Evolutionary conservation across 495 filamentous ascomycete species (phyloP), one percentile per base, ranked within the genome.

Genomic region (Endocarpon pusillum): DNA sequence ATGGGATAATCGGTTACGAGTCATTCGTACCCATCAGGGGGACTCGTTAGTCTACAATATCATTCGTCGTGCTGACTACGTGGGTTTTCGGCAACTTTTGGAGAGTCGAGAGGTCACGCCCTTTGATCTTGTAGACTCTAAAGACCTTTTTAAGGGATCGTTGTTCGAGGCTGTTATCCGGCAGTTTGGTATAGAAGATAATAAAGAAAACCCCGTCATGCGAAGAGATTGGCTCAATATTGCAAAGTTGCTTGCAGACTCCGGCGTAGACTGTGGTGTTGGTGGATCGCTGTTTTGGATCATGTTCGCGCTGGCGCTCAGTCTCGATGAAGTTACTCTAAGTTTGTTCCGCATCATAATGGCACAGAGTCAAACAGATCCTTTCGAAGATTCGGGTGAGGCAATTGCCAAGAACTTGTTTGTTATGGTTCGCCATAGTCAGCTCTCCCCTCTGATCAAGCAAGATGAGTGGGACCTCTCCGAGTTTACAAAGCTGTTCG

Each of bases 21-120:
- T 31, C 7, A 15, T 31, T 14, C 28, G 28, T 4, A 14, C 12
- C 4, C 28, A 31, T 14, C 28, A 4, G 7, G 28, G 12, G 28
- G 28, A 31, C 12, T 5, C 28, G 12, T 7, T 5, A 14, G 4
- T 31, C 7, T 5, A 6, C 12, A 6, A 5, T 4, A 17, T 31
- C 12, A n/a, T 31, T 4, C 5, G 19, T 7, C 7, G 12, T 31
- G 28, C 12, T 5, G 12, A 31, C 28, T 31, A 31, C 12, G 12
- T 31, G 7, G 28, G 19, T 15, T 31, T 31, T 14, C 14, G 28
- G 28, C 14, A 31, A 15, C 14, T 31, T n/a, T 4, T 31, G 5
- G 5, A 31, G 28, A n/a, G 28, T 31, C 28, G 28, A 5, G 28
- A 31, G 19, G 28, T 31, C 28, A 31, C 28, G 12, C 5, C 28